Percentiles rank a stretch among this genome's conserved stretches.
Conservation (phyloP, 2,329 filamentous ascomycete species). For the Macroventuria anomochaeta region DNA sequence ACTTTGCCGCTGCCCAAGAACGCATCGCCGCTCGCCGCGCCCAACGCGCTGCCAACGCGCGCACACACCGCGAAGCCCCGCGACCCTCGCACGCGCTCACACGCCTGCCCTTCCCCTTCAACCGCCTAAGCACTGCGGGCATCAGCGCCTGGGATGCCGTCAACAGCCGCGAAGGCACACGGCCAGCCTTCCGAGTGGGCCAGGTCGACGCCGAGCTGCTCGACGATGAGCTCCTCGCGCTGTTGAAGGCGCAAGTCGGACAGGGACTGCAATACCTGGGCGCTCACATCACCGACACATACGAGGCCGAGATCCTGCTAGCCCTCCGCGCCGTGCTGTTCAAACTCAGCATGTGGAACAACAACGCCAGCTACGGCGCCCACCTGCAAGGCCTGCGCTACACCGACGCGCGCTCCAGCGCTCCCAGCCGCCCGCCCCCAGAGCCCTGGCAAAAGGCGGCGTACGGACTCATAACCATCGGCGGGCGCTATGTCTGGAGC, state of each 20-base stretch:
- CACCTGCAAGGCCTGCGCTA: slow-evolving; percentile 90
- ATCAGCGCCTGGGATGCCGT: slow-evolving; percentile 72
- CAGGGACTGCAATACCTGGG: slow-evolving; percentile 89
- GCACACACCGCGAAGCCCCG: slow-evolving; percentile 51
- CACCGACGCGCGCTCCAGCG: slow-evolving; percentile 74
- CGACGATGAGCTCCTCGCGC: slow-evolving; percentile 87
- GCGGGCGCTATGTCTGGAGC: slow-evolving; percentile 87
- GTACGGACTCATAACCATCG: slow-evolving; percentile 85
- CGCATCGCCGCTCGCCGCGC: slow-evolving; percentile 82
- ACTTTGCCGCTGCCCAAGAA: slow-evolving; percentile 88
- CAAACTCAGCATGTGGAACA: slow-evolving; percentile 96
- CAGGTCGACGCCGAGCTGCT: slow-evolving; percentile 95
- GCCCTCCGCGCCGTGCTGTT: slow-evolving; percentile 80
- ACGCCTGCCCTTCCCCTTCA: slow-evolving; percentile 63
- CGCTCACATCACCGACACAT: slow-evolving; percentile 79
- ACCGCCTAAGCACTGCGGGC: slow-evolving; percentile 59
- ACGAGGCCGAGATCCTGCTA: slow-evolving; percentile 83
- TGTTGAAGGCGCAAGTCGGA: slow-evolving; percentile 84
- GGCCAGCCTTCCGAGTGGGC: slow-evolving; percentile 88
- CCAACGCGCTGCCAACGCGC: slow-evolving; percentile 72
- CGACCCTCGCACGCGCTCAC: slow-evolving; percentile 54
- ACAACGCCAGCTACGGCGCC: slow-evolving; percentile 93
- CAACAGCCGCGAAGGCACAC: slow-evolving; percentile 76
- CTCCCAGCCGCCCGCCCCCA: slow-evolving; percentile 66
- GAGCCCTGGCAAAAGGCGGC: slow-evolving; percentile 81